Evolutionary conservation across 192 early-diverging fungal species (phyloP).

Genomic region (Umbelopsis sp.): DNA sequence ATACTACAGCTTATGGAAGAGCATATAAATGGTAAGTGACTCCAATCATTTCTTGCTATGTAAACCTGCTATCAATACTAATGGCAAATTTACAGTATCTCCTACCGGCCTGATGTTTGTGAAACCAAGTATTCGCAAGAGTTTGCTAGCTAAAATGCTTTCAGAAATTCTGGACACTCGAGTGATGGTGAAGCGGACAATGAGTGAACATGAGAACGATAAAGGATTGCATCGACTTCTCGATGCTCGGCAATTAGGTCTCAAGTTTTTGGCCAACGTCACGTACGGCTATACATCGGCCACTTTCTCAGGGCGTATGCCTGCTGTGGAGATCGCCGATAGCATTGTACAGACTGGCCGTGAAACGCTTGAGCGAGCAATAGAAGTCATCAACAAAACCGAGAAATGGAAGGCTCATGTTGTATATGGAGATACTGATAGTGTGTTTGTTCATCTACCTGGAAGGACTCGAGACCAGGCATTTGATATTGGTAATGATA

Average conservation of each 20-base stretch:
- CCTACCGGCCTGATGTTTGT: slow-evolving; percentile 91
- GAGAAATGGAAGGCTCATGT: slow-evolving; percentile 75
- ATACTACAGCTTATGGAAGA: slow-evolving; percentile 67
- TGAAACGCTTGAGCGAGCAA: slow-evolving; percentile 77
- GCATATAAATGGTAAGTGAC: slow-evolving; percentile 60
- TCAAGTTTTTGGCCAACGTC: slow-evolving; percentile 94
- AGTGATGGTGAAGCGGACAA: slow-evolving; percentile 86
- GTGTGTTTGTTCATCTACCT: slow-evolving; percentile 80
- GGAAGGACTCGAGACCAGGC: slow-evolving; percentile 72
- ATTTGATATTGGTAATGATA: slow-evolving; percentile 81
- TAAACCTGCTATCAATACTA: not conserved
- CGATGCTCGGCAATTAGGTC: slow-evolving; percentile 80
- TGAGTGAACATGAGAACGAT: slow-evolving; percentile 72
- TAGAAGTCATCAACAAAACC: slow-evolving; percentile 64
- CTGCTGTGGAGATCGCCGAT: slow-evolving; percentile 87
- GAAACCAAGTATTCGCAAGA: slow-evolving; percentile 76
- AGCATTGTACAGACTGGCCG: slow-evolving; percentile 88
- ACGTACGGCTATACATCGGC: slow-evolving; percentile 90
- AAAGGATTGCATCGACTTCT: slow-evolving; percentile 67
- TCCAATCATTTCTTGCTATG: not conserved
- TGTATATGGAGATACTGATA: slow-evolving; percentile 95
- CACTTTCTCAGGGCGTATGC: slow-evolving; percentile 89
- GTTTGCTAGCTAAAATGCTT: slow-evolving; percentile 83
- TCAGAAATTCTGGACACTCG: slow-evolving; percentile 87
- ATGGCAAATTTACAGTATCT: slow-evolving; percentile 44